Evolutionary conservation across 176 grass and related monocot species (phyloP), one percentile per base, ranked within the genome.

Genomic region (Puccinellia tenuiflora): DNA sequence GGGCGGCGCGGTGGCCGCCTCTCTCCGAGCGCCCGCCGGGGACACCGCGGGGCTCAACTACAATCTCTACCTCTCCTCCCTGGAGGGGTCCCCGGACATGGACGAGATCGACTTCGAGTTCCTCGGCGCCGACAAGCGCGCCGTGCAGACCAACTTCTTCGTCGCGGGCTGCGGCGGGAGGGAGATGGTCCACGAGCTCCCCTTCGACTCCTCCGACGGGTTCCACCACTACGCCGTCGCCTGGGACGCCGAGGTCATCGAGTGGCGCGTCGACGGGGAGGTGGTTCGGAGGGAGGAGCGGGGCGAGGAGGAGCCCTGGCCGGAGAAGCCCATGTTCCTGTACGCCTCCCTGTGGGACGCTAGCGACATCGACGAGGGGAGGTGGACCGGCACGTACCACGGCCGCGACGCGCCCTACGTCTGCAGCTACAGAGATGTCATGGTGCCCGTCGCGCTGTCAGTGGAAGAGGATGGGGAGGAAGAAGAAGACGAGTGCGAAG

Each of bases 101-200:
- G 93, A 96, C 87, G 90, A 96, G 86, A 91, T 96, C 81, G 88
- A 96, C 81, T 93, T 96, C 60, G 90, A 93, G 88, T 91, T 96
- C 77, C 84, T 96, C 46, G 88, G 93, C 84, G 52, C 69, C 72
- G 81, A 93, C 73, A 92, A 92, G 75, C 20, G 85, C 40, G 82
- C 84, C 30, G 81, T 93, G 39, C 91, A 96, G 84, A 96, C 91
- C 78, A 96, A 96, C 73, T 89, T 87, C 84, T 54, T 85, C 73
- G 91, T 90, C n/a, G 7, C 24, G 4, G 90, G 88, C 20, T 1
- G 1, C 12, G 90, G 94, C 35, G 82, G 89, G 21, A 75, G 91
- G 47, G 94, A 96, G 77, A 62, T 40, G 76, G 80, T 93, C 51
- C 90, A 96, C 78, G 3, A 3, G 1, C 88, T 96, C 6, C 77